Percentiles rank a stretch among this genome's conserved stretches.
Conservation (phyloP, 1,284 basidiomycete genomes). For the Trametes hirsuta region DNA sequence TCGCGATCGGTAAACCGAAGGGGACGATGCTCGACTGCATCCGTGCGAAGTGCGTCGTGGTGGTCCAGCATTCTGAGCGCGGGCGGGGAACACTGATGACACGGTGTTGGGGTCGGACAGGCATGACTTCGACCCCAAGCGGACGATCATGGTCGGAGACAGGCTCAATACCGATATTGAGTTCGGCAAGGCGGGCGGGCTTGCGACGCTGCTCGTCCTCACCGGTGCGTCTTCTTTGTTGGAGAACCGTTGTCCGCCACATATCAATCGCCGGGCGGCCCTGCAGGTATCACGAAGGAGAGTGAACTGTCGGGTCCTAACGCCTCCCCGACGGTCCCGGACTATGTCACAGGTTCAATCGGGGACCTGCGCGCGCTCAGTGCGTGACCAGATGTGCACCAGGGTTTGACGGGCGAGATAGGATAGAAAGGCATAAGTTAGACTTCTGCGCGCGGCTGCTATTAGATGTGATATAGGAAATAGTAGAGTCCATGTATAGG, state of each 20-base stretch:
- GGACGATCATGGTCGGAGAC: conserved; percentile 96
- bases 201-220: conserved; percentile 89
- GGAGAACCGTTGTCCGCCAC: not conserved
- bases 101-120: conserved; percentile 42
- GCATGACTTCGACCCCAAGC: conserved; percentile 81
- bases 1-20: conserved; percentile 91
- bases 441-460: conserved; percentile 1
- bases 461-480: conserved; percentile 7
- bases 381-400: conserved; percentile 10
- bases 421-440: conserved; percentile 8
- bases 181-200: conserved; percentile 86
- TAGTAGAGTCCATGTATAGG: conserved; percentile 6
- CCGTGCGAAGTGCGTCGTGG: conserved; percentile 78
- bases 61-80: not conserved
- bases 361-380: conserved; percentile 63
- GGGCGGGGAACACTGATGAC: not conserved
- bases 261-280: not conserved
- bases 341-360: conserved; percentile 79
- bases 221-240: conserved; percentile 64
- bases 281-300: conserved; percentile 71
- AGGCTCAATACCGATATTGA: conserved; percentile 93
- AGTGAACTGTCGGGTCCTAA: conserved; percentile 74
- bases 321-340: conserved; percentile 73
- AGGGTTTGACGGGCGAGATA: not conserved
- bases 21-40: conserved; percentile 95